Conservation (phyloP, 1,284 basidiomycete species). For the Trametes hirsuta region DNA sequence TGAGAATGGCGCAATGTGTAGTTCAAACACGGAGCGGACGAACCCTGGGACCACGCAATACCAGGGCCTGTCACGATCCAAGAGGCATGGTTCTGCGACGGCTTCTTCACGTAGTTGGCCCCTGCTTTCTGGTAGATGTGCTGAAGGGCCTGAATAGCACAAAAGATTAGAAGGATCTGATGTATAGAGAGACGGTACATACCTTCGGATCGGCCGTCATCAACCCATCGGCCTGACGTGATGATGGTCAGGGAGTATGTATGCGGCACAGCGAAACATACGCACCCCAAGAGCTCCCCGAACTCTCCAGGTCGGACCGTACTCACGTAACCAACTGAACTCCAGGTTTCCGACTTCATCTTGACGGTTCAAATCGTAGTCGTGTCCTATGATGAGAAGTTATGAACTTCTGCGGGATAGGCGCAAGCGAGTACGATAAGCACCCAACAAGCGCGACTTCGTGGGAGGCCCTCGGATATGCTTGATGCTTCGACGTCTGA, state of each 20-base stretch:
- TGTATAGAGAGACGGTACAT: not conserved
- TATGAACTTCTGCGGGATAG: too few species aligned
- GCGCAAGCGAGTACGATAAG: not conserved
- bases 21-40: not conserved
- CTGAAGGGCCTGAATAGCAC: constrained; percentile 25
- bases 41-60: constrained; percentile 23
- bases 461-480: constrained; percentile 5
- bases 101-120: constrained; percentile 28
- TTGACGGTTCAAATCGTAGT: constrained; percentile 20
- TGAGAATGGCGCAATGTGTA: not conserved
- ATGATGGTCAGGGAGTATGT: too few species aligned
- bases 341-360: constrained; percentile 27
- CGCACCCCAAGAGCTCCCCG: constrained; percentile 23
- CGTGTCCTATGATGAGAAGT: constrained; percentile 12
- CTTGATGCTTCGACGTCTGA: not conserved
- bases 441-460: not conserved
- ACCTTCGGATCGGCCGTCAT: constrained; percentile 25
- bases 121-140: constrained; percentile 32
- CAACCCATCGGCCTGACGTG: not conserved
- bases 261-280: not conserved
- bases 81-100: constrained; percentile 17
- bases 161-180: not conserved
- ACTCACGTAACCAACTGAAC: constrained; percentile 27
- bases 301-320: constrained; percentile 28
- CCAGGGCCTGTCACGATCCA: constrained; percentile 20